phyloP scores from a whole-genome alignment of 768 basidiomycete genomes.

The Clavulina sp. region DNA sequence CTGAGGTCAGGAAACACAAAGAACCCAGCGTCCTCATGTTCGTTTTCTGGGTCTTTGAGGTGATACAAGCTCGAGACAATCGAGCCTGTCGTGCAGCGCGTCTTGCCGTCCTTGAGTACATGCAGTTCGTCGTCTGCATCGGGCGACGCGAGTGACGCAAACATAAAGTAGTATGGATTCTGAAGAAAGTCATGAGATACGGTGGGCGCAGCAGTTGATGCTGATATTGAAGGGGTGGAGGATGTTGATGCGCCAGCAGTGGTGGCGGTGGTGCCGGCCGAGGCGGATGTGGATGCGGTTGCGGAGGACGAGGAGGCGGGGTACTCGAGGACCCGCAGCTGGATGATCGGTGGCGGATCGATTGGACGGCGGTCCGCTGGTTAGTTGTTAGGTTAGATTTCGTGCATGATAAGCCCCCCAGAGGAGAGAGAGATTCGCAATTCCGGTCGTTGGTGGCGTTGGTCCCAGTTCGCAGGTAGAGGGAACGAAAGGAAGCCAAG shows the following conservation, averaged over 20 bases:
- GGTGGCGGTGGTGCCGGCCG: constrained; percentile 6
- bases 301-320: constrained; percentile 7
- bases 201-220: no score
- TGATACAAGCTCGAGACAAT: constrained; percentile 86
- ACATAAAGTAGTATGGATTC: constrained; percentile 94
- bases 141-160: constrained; percentile 73
- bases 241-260: constrained; percentile 6
- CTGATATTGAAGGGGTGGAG: constrained; percentile 4
- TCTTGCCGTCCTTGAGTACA: constrained; percentile 81
- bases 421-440: background rate
- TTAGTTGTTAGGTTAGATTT: no score
- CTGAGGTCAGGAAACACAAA: constrained; percentile 94
- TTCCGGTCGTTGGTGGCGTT: background rate
- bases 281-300: constrained; percentile 4
- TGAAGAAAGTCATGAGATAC: constrained; percentile 50
- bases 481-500: background rate
- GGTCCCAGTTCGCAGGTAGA: background rate
- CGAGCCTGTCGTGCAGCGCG: constrained; percentile 77
- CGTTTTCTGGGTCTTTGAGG: constrained; percentile 51
- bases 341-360: constrained; percentile 94
- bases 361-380: constrained; percentile 88
- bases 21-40: constrained; percentile 63
- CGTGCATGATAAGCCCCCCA: background rate
- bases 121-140: constrained; percentile 82
- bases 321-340: constrained; percentile 65